Evolutionary conservation across 73 alveolate species (phyloP), one percentile per base, ranked within the genome.

Genomic region (Paramecium bursaria): DNA sequence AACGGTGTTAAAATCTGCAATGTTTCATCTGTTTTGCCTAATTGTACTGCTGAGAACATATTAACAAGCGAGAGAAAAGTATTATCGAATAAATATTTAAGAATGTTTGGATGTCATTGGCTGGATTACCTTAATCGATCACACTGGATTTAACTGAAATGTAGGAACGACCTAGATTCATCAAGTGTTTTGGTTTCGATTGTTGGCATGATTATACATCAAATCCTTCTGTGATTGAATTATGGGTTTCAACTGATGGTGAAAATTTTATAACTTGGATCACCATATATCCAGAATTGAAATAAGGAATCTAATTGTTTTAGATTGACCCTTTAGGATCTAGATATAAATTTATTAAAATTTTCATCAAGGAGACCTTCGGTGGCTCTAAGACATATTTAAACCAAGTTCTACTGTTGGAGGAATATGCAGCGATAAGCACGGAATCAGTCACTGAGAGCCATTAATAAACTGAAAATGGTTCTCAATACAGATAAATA

Each of bases 141-240:
- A 85, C 87, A 1, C 31, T 87, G 6, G 93, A 87, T 80, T 50
- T 87, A 39, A 42, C 86, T 29, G 22, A 55, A 15, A 51, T 87
- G 4, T 26, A 60, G 13, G 85, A 60, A 27, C 44, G 87, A 47
- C 93, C 93, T 17, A 61, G 55, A 60, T 74, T 54, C 48, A 44
- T 87, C 88, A 85, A 87, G 46, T 87, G 87, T 85, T 42, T 87
- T 17, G 93, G 91, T 9, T 60, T 77, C 22, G 86, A 57, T 48
- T 87, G 93, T 46, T 87, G 93, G 91, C 93, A 87, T 85, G 86
- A 73, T 85, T 87, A 87, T 67, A 54, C 29, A 42, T 50, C 91
- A 3, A 87, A 87, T 30, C 93, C 93, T 14, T 35, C 91, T 4
- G 74, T 73, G n/a, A 80, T 87, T 49, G 93, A 87, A 29, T 50